Evolutionary conservation across 495 filamentous ascomycete genomes (phyloP).

Genomic region (Aspergillus bertholletiae): DNA sequence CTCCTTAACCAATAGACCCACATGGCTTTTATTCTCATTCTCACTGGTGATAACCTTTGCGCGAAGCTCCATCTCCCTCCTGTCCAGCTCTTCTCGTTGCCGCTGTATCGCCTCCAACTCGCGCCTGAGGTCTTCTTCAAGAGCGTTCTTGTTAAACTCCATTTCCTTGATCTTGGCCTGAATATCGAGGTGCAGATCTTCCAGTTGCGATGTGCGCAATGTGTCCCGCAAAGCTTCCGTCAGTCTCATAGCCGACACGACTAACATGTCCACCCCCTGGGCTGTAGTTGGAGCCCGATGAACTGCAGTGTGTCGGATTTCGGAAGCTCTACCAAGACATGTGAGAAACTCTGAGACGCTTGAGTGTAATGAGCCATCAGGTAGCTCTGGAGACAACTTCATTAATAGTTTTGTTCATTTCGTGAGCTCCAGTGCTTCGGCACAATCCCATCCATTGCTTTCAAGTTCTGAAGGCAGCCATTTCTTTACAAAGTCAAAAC

Average conservation of each 20-base stretch:
- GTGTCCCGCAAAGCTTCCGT: slow-evolving; percentile 25
- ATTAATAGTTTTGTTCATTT: slow-evolving; percentile 28
- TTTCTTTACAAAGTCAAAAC: slow-evolving; percentile 33
- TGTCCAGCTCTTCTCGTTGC: slow-evolving; percentile 28
- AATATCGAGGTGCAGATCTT: slow-evolving; percentile 31
- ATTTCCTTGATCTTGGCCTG: slow-evolving; percentile 31
- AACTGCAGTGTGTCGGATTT: slow-evolving; percentile 31
- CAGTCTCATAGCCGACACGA: slow-evolving; percentile 26
- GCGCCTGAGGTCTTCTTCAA: slow-evolving; percentile 26
- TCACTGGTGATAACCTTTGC: slow-evolving; percentile 24
- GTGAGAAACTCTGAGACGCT: slow-evolving; percentile 15
- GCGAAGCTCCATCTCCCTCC: slow-evolving; percentile 24
- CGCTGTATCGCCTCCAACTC: slow-evolving; percentile 25
- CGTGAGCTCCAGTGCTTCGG: slow-evolving; percentile 35
- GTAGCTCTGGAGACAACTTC: slow-evolving; percentile 22
- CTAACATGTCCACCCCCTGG: slow-evolving; percentile 23
- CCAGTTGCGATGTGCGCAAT: slow-evolving; percentile 27
- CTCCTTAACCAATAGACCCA: slow-evolving; percentile 31
- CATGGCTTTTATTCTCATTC: slow-evolving; percentile 26
- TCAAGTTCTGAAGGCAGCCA: slow-evolving; percentile 29
- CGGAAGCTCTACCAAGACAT: slow-evolving; percentile 23
- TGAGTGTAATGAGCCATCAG: slow-evolving; percentile 10
- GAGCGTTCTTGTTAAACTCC: slow-evolving; percentile 37
- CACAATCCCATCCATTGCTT: slow-evolving; percentile 27
- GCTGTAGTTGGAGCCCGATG: slow-evolving; percentile 29